A percentile compares a stretch with the other conserved stretches of the same genome.
Evolutionary conservation across 192 early-diverging fungal genomes (phyloP).

Genomic region (Backusella westeae): DNA sequence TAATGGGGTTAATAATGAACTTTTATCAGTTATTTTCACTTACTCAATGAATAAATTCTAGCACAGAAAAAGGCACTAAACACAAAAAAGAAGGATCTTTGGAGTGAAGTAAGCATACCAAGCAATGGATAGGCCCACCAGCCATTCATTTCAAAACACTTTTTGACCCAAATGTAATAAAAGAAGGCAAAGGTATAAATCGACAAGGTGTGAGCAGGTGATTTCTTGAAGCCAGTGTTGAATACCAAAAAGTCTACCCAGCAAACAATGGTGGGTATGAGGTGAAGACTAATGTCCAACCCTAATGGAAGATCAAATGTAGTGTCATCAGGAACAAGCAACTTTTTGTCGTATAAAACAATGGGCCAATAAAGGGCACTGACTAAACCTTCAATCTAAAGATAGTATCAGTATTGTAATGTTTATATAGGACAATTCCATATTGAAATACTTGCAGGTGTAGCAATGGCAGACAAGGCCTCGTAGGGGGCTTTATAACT

Average conservation of each 20-base stretch:
- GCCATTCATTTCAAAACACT: slow-evolving; percentile 26
- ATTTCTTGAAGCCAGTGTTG: slow-evolving; percentile 24
- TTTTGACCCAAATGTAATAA: slow-evolving; percentile 27
- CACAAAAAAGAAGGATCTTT: slow-evolving; percentile 15
- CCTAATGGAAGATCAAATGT: slow-evolving; percentile 12
- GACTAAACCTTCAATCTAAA: slow-evolving; percentile 33
- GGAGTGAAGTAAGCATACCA: not conserved
- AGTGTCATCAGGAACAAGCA: slow-evolving; percentile 16
- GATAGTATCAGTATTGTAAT: not conserved
- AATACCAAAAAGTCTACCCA: slow-evolving; percentile 27
- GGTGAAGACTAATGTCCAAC: slow-evolving; percentile 26
- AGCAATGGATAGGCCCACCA: slow-evolving; percentile 34
- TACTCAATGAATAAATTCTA: slow-evolving; percentile 29
- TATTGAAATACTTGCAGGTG: slow-evolving; percentile 23
- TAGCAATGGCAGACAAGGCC: slow-evolving; percentile 16
- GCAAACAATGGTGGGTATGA: slow-evolving; percentile 23
- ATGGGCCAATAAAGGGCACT: slow-evolving; percentile 34
- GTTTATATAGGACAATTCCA: not conserved
- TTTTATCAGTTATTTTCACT: not conserved
- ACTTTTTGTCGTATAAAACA: slow-evolving; percentile 15
- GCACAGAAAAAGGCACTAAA: slow-evolving; percentile 20
- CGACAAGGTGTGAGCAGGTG: slow-evolving; percentile 8
- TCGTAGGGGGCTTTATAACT: slow-evolving; percentile 4
- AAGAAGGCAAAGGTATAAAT: slow-evolving; percentile 24
- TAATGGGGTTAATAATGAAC: not conserved